phyloP scores from a whole-genome alignment of 2,329 filamentous ascomycete species.

The Fusarium nodosum region DNA sequence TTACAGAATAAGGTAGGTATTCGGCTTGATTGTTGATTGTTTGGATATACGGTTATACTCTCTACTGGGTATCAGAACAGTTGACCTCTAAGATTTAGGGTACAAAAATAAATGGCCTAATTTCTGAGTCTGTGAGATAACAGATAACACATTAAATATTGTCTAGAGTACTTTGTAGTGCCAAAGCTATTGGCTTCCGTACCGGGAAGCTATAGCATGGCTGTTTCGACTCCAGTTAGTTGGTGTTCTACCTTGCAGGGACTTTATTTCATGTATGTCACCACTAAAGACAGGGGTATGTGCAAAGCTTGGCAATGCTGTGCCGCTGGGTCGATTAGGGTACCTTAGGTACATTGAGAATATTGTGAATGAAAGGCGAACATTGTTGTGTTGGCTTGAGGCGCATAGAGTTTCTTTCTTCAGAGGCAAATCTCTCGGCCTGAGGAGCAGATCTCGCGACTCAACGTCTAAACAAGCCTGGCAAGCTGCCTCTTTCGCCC shows the following conservation, averaged over 20 bases:
- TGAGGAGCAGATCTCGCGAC: background rate
- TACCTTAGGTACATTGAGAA: background rate
- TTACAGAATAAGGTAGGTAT: background rate
- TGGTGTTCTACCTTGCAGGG: conserved; percentile 13
- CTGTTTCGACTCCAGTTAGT: conserved; percentile 6
- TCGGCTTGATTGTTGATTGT: background rate
- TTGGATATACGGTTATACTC: background rate
- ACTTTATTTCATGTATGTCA: conserved; percentile 18
- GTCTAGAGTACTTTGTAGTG: conserved; percentile 1
- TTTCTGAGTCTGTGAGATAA: background rate
- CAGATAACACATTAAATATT: conserved; percentile 3
- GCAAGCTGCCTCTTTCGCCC: conserved; percentile 20
- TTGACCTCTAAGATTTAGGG: too few relatives aligned
- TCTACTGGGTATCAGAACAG: too few relatives aligned
- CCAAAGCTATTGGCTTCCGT: conserved; percentile 6
- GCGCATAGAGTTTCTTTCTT: background rate
- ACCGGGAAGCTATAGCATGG: conserved; percentile 37
- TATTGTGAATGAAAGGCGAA: conserved; percentile 8
- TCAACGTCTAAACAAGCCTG: background rate
- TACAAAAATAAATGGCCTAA: too few relatives aligned
- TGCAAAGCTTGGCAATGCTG: conserved; percentile 20
- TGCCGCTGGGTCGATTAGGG: background rate
- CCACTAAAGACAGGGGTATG: conserved; percentile 2
- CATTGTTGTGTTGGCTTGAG: conserved; percentile 1
- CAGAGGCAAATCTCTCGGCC: background rate